Conservation (phyloP, 2,329 filamentous ascomycete genomes). For the Colletotrichum costaricense region DNA sequence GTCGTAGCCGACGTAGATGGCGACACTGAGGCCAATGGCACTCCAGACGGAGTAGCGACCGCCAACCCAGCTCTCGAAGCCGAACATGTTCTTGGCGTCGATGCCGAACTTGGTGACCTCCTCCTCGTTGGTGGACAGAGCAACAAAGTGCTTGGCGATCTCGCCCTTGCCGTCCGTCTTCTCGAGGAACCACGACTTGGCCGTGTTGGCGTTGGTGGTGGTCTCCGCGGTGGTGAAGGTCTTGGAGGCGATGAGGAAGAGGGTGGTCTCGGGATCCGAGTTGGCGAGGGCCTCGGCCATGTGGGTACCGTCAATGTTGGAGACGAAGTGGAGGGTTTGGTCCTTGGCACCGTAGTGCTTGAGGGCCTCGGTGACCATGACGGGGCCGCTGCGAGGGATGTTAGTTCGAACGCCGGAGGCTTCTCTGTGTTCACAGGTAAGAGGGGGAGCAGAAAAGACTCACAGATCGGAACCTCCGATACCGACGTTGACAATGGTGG, state of each 20-base stretch:
- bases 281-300: constrained; percentile 90
- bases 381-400: constrained; percentile 75
- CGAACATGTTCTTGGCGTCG: constrained; percentile 99
- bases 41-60: constrained; percentile 99
- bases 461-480: constrained; percentile 99
- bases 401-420: constrained; percentile 18
- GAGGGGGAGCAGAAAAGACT: constrained; percentile 50
- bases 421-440: neutral
- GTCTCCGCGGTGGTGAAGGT: constrained; percentile 99
- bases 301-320: constrained; percentile 99
- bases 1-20: constrained; percentile 94
- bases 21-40: constrained; percentile 94
- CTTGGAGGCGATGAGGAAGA: constrained; percentile 98
- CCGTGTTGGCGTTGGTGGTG: constrained; percentile 94
- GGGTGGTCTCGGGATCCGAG: constrained; percentile 96
- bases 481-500: constrained; percentile 96
- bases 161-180: constrained; percentile 80
- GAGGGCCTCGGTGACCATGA: constrained; percentile 98
- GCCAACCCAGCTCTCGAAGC: constrained; percentile 98
- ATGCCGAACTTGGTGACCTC: constrained; percentile 99
- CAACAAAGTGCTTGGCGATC: constrained; percentile 98
- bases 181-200: constrained; percentile 96
- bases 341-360: constrained; percentile 91
- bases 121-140: constrained; percentile 92
- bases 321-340: constrained; percentile 96